Conservation (phyloP, 1,284 basidiomycete genomes). For the Moesziomyces antarcticus region DNA sequence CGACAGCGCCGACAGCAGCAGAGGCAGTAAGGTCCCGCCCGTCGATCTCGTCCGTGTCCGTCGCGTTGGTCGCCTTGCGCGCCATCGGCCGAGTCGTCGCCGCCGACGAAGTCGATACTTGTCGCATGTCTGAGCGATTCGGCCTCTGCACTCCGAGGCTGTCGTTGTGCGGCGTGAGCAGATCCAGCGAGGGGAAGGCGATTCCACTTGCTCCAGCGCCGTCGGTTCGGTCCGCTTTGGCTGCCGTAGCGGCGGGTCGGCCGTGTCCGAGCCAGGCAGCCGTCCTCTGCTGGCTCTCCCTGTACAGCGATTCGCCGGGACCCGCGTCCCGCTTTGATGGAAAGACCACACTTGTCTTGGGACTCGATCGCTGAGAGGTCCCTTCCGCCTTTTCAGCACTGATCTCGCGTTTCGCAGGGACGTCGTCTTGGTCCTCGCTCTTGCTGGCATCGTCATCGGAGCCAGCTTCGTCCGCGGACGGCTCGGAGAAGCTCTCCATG, state of each 20-base stretch:
- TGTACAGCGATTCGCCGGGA: slow-evolving; percentile 11
- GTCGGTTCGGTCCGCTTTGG: slow-evolving; percentile 2
- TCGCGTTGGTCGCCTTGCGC: slow-evolving; percentile 1
- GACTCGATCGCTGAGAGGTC: neutral
- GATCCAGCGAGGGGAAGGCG: slow-evolving; percentile 43
- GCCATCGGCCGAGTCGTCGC: slow-evolving; percentile 25
- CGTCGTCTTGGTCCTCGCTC: neutral
- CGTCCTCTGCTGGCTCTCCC: slow-evolving; percentile 30
- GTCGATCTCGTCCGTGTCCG: neutral
- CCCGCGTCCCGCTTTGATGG: neutral
- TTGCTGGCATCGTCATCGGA: slow-evolving; percentile 18
- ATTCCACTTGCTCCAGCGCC: slow-evolving; percentile 13
- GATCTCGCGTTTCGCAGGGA: neutral
- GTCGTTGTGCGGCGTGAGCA: slow-evolving; percentile 20
- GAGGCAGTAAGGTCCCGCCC: slow-evolving; percentile 14
- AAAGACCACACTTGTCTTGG: neutral
- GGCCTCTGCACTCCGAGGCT: slow-evolving; percentile 17
- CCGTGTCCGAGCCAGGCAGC: slow-evolving; percentile 39
- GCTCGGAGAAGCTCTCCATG: slow-evolving; percentile 67
- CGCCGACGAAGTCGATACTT: slow-evolving; percentile 35
- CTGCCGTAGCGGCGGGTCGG: neutral
- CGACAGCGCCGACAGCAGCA: neutral
- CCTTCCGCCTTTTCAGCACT: neutral
- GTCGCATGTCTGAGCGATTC: slow-evolving; percentile 25
- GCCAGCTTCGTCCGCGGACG: slow-evolving; percentile 37